Evolutionary conservation across 371 early-diverging fungal genomes (phyloP), one percentile per base, ranked within the genome.

Genomic region (Apophysomyces ossiformis): DNA sequence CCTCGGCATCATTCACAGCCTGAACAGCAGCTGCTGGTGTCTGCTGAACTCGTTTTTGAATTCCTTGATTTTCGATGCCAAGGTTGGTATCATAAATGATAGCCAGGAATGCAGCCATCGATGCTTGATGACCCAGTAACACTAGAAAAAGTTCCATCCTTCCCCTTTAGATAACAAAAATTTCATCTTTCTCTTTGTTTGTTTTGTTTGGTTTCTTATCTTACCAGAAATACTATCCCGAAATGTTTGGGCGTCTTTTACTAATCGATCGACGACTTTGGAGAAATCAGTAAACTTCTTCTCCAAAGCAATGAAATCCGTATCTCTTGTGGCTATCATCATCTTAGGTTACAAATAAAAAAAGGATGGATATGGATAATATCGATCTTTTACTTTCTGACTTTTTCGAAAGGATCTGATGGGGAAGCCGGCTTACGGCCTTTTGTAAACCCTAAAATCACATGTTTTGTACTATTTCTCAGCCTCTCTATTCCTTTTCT

Each of bases 181-280:
- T 26, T 45, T 45, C 16, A 45, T 45, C 16, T 45, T 18, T 45
- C 13, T n/a, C 46, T 45, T 45, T 37, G 11, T 39, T 11, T 56
- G 21, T 58, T 57, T 46, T 38, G 41, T 18, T 35, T 44, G 37
- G 6, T 12, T 50, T 16, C 11, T 7, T 44, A 7, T 16, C 56
- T 61, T 77, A 88, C 88, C 77, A 7, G 89, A 70, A 43, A 95
- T 73, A 56, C 85, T 83, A 75, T 95, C 93, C 63, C 93, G 90
- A 76, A 90, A 93, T 62, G 87, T 85, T 60, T 81, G 74, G 12
- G 93, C 89, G 60, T 93, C 93, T 18, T 80, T 82, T 21, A 86
- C 68, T 1, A 95, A 79, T 59, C 74, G 78, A 37, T 79, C 75
- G 9, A 90, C 85, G n/a, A 75, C 63, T 57, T 81, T 79, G 9